These are phyloP conservation scores for Echria macrotheca DNA, from an alignment of 495 filamentous ascomycete species.

Conservation along the genomic window DNA sequence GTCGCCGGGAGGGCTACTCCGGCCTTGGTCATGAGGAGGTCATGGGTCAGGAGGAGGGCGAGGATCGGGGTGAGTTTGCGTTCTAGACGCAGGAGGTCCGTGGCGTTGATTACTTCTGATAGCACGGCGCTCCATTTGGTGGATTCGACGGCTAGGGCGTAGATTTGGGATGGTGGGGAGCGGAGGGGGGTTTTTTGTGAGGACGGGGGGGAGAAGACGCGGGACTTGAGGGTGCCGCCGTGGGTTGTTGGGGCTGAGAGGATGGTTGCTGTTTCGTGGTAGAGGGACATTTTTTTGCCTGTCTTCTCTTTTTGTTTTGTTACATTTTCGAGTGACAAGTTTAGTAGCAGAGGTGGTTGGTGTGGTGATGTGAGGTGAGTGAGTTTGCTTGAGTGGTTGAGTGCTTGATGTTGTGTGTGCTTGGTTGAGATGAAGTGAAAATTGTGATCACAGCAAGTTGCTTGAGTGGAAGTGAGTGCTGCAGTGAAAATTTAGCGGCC, in stretches of 20 bases:
- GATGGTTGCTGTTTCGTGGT: constrained; percentile 79
- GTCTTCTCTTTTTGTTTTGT: not conserved
- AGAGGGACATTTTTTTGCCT: constrained; percentile 68
- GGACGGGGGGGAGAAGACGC: constrained; percentile 62
- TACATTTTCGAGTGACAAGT: too few relatives aligned
- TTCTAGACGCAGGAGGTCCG: constrained; percentile 65
- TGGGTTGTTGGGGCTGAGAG: constrained; percentile 55
- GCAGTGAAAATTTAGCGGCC: too few relatives aligned
- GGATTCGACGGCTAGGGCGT: constrained; percentile 76
- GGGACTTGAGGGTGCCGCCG: constrained; percentile 74
- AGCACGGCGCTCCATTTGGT: constrained; percentile 85
- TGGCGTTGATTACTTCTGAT: constrained; percentile 75
- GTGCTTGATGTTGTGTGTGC: too few relatives aligned
- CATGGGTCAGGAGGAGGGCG: constrained; percentile 78
- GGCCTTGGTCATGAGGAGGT: constrained; percentile 71
- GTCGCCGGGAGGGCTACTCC: constrained; percentile 71
- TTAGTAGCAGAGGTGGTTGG: too few relatives aligned
- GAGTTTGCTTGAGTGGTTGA: too few relatives aligned
- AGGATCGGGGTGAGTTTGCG: constrained; percentile 81
- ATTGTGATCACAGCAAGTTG: too few relatives aligned
- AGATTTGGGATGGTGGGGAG: constrained; percentile 75
- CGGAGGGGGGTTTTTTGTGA: too few relatives aligned
- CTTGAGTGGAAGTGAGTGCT: too few relatives aligned
- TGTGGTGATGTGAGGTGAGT: too few relatives aligned
- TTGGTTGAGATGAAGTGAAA: too few relatives aligned